These are phyloP conservation scores for Croton laevigatus DNA, from an alignment of 441 rosid species.

Conservation along the genomic window DNA sequence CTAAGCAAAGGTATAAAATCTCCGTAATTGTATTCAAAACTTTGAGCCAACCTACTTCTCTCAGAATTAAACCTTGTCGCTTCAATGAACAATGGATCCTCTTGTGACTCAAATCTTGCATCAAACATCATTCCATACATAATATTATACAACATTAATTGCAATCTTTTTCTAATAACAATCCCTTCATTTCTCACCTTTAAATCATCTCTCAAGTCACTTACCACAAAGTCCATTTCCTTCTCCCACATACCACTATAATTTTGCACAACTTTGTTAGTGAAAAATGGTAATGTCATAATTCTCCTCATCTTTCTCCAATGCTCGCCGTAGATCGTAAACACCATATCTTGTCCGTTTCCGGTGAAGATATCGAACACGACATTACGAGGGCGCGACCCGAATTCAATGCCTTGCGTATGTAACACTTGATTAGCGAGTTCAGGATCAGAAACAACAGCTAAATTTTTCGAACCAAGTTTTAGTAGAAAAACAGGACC, in stretches of 20 bases:
- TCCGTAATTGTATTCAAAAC: slow-evolving; percentile 63
- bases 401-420: slow-evolving; percentile 57
- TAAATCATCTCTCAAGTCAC: slow-evolving; percentile 30
- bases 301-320: slow-evolving; percentile 66
- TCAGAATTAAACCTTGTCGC: slow-evolving; percentile 56
- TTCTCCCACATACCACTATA: slow-evolving; percentile 52
- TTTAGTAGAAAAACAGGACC: slow-evolving; percentile 47
- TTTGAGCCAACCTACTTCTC: slow-evolving; percentile 59
- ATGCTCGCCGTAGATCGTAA: slow-evolving; percentile 58
- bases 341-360: slow-evolving; percentile 65
- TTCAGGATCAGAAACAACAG: slow-evolving; percentile 47
- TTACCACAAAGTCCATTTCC: slow-evolving; percentile 51
- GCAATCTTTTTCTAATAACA: slow-evolving; percentile 45
- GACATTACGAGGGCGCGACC: slow-evolving; percentile 56
- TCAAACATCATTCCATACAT: slow-evolving; percentile 70
- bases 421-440: slow-evolving; percentile 52
- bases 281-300: slow-evolving; percentile 63
- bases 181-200: slow-evolving; percentile 33
- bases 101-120: slow-evolving; percentile 37
- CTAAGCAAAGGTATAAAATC: slow-evolving; percentile 59
- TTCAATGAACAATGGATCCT: slow-evolving; percentile 49
- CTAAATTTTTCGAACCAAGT: slow-evolving; percentile 44
- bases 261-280: slow-evolving; percentile 52
- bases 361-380: slow-evolving; percentile 64
- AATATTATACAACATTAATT: slow-evolving; percentile 56